Percentiles rank a stretch among this genome's conserved stretches.
Evolutionary conservation across 164 flowering plant genomes (phyloP).

Genomic region (Vitis riparia): DNA sequence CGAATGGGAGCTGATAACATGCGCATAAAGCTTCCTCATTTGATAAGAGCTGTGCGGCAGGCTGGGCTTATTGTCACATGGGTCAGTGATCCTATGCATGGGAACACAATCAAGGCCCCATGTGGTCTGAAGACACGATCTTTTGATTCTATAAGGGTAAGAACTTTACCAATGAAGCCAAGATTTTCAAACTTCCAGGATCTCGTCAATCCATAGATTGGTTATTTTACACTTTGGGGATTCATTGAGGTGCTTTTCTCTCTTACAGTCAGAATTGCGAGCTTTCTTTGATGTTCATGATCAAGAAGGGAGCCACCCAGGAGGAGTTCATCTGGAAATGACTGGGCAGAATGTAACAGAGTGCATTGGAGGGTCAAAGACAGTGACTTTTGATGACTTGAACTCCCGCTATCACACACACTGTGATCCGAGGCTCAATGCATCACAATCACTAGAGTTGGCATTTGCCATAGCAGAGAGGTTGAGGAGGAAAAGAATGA

Average conservation of each 20-base stretch:
- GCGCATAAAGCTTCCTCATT: conserved; percentile 27
- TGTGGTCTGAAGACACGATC: conserved; percentile 41
- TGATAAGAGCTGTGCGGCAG: conserved; percentile 31
- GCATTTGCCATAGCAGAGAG: conserved; percentile 30
- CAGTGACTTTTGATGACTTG: conserved; percentile 34
- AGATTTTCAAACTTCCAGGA: not conserved
- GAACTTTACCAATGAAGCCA: not conserved
- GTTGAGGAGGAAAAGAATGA: conserved; percentile 26
- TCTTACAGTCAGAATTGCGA: conserved; percentile 30
- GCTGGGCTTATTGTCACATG: conserved; percentile 44
- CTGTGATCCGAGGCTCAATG: conserved; percentile 35
- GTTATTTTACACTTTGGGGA: not conserved
- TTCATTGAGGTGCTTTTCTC: not conserved
- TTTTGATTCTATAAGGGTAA: conserved; percentile 41
- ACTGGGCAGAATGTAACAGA: conserved; percentile 39
- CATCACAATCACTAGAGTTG: conserved; percentile 35
- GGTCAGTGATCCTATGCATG: conserved; percentile 47
- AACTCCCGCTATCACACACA: conserved; percentile 34
- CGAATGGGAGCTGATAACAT: conserved; percentile 47
- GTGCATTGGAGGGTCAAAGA: conserved; percentile 32
- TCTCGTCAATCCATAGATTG: not conserved
- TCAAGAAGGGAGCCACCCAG: conserved; percentile 44
- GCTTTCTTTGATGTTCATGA: conserved; percentile 42
- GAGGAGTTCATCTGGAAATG: conserved; percentile 41
- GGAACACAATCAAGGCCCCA: conserved; percentile 41